Evolutionary conservation across 768 basidiomycete genomes (phyloP).

Genomic region (Kwoniella europaea): DNA sequence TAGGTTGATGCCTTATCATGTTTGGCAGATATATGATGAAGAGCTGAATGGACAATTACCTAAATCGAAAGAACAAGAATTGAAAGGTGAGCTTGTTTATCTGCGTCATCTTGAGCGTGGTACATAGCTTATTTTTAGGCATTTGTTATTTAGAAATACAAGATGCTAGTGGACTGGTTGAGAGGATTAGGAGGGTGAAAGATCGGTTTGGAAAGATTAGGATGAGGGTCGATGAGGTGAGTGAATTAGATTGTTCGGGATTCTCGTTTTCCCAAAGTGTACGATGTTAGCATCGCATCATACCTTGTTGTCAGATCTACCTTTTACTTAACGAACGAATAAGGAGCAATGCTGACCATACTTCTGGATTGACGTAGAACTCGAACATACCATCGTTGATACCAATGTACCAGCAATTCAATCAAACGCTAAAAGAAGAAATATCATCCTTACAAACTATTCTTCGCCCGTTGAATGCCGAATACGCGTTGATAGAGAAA

Average conservation of each 20-base stretch:
- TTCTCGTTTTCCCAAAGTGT: no score
- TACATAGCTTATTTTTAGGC: background rate
- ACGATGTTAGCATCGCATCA: no score
- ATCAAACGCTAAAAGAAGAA: conserved; percentile 25
- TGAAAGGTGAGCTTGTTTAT: background rate
- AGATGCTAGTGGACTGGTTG: conserved; percentile 17
- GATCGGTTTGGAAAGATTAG: conserved; percentile 20
- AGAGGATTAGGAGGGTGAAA: conserved; percentile 18
- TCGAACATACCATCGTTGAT: conserved; percentile 24
- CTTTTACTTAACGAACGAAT: no score
- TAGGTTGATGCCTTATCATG: conserved; percentile 42
- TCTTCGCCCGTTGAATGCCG: conserved; percentile 8
- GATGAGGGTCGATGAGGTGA: conserved; percentile 27
- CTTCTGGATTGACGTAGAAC: background rate
- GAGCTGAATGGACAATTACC: conserved; percentile 32
- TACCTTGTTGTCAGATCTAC: no score
- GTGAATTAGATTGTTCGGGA: background rate
- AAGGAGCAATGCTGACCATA: background rate
- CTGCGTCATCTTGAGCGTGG: background rate
- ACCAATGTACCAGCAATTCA: conserved; percentile 19
- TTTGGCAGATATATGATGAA: conserved; percentile 49
- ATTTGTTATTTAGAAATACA: conserved; percentile 11
- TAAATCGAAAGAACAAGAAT: background rate
- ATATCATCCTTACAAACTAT: conserved; percentile 14
- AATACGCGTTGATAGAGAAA: conserved; percentile 11